These are phyloP conservation scores for Gonium pectorale DNA, from an alignment of 139 green algal genomes.

Conservation along the genomic window DNA sequence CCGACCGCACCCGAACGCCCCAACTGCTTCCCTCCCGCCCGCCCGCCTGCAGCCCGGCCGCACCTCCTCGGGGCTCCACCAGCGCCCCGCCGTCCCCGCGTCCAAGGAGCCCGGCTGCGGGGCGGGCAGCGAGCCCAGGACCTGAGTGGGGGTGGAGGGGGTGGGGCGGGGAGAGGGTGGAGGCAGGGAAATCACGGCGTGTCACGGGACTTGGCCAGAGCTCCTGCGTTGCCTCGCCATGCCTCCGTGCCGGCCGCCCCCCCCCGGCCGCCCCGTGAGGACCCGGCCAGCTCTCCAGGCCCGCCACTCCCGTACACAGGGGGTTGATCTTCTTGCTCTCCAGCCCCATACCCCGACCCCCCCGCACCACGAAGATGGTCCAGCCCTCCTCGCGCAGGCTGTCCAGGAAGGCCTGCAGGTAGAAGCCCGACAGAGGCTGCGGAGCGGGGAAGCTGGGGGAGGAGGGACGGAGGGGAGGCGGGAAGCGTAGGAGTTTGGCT, in stretches of 20 bases:
- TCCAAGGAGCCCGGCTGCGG: constrained; percentile 8
- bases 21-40: neutral
- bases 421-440: constrained; percentile 81
- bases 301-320: too few species aligned
- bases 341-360: neutral
- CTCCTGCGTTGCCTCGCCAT: too few species aligned
- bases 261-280: too few species aligned
- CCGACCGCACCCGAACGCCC: too few species aligned
- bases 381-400: constrained; percentile 73
- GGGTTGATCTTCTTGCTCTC: too few species aligned
- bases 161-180: neutral
- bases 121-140: constrained; percentile 1
- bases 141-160: neutral
- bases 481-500: neutral
- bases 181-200: too few species aligned
- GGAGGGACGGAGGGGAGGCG: neutral
- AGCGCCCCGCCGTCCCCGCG: constrained; percentile 28
- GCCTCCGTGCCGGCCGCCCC: too few species aligned
- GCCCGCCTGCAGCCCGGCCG: neutral
- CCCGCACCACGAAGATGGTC: constrained; percentile 81
- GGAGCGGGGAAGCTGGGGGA: constrained; percentile 64
- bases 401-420: constrained; percentile 84
- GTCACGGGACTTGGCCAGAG: too few species aligned
- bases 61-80: constrained; percentile 51
- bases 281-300: neutral